Evolutionary conservation across 805 yeast species (phyloP).

Genomic region (Barnettozyma vustinii): DNA sequence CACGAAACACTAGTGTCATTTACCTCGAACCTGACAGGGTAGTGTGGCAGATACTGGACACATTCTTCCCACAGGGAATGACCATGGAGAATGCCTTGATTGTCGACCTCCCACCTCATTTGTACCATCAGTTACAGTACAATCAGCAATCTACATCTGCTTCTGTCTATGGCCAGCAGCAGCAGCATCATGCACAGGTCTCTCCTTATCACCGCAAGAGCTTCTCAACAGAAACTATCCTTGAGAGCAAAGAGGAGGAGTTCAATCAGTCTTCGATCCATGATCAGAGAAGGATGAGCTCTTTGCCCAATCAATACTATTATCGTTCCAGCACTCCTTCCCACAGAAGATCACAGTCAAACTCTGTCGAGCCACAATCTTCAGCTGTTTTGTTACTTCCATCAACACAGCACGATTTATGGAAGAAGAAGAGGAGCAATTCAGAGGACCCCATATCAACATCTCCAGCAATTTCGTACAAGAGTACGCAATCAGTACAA

Average conservation of each 20-base stretch:
- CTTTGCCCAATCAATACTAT: constrained; percentile 14
- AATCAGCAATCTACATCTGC: neutral
- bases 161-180: neutral
- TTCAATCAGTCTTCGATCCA: constrained; percentile 4
- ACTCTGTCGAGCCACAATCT: constrained; percentile 20
- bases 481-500: neutral
- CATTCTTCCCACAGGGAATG: constrained; percentile 65
- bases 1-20: constrained; percentile 6
- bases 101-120: constrained; percentile 39
- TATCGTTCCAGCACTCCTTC: constrained; percentile 11
- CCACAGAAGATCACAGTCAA: constrained; percentile 22
- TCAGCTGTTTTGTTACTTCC: constrained; percentile 24
- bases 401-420: constrained; percentile 7
- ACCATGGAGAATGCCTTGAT: constrained; percentile 56
- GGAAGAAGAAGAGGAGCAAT: constrained; percentile 2
- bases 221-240: constrained; percentile 20
- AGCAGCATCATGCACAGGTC: neutral
- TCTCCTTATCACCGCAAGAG: constrained; percentile 8
- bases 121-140: constrained; percentile 1
- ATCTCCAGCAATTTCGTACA: neutral
- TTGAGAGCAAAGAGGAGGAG: constrained; percentile 22
- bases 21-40: constrained; percentile 54
- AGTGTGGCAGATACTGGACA: constrained; percentile 54
- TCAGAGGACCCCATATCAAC: neutral
- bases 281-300: constrained; percentile 14